phyloP scores from a whole-genome alignment of 129 eudicot genomes.

The Artemisia annua region DNA sequence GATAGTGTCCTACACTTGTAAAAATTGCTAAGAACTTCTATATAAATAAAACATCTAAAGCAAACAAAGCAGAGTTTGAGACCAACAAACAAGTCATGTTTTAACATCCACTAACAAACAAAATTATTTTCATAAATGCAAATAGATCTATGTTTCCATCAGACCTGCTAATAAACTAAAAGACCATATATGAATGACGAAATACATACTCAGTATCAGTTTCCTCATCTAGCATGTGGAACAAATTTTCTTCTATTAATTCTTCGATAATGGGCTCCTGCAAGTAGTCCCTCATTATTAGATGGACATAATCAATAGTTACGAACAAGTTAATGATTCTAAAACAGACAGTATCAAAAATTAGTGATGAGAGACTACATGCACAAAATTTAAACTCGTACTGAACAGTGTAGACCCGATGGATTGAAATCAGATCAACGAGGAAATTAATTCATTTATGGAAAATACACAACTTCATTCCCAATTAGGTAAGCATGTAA shows the following conservation, averaged over 20 bases:
- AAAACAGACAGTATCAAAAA: neutral
- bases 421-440: neutral
- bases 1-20: slow-evolving; percentile 3
- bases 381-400: slow-evolving; percentile 11
- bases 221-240: slow-evolving; percentile 96
- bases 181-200: slow-evolving; percentile 17
- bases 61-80: slow-evolving; percentile 14
- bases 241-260: slow-evolving; percentile 86
- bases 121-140: too few relatives aligned
- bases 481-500: slow-evolving; percentile 6
- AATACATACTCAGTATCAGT: slow-evolving; percentile 83
- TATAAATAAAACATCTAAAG: slow-evolving; percentile 16
- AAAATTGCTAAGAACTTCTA: neutral
- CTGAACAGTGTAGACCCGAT: neutral
- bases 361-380: slow-evolving; percentile 1
- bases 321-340: slow-evolving; percentile 18
- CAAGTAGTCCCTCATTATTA: slow-evolving; percentile 33
- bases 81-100: slow-evolving; percentile 6
- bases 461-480: slow-evolving; percentile 8
- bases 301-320: slow-evolving; percentile 8
- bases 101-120: too few relatives aligned
- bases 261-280: slow-evolving; percentile 86
- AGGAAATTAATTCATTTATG: slow-evolving; percentile 5
- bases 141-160: neutral
- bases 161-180: slow-evolving; percentile 8